Evolutionary conservation across 2,329 filamentous ascomycete genomes (phyloP).

Genomic region (Penicillium brevicompactum): DNA sequence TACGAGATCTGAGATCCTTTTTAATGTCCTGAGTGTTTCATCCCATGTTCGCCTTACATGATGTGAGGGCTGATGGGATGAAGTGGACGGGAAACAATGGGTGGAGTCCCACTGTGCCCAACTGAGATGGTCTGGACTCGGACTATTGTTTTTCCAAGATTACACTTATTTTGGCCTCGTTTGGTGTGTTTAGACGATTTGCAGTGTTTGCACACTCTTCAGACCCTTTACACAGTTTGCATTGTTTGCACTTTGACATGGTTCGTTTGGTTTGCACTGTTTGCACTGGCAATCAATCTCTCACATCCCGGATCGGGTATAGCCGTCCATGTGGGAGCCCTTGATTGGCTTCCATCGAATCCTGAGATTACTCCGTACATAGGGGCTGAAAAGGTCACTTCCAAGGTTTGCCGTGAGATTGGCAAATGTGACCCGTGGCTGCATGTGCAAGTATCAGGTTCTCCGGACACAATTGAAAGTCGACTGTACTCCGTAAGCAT

Average conservation of each 20-base stretch:
- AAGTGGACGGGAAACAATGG: background rate
- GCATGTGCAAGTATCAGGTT: background rate
- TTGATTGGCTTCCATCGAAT: background rate
- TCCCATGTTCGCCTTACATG: slow-evolving; percentile 13
- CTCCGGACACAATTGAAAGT: background rate
- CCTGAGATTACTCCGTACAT: background rate
- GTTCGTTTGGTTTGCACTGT: too few relatives aligned
- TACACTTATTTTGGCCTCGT: background rate
- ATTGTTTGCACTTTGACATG: background rate
- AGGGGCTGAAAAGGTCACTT: background rate
- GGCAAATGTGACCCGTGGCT: background rate
- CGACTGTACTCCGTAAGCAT: background rate
- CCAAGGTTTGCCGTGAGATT: background rate
- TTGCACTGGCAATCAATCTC: background rate
- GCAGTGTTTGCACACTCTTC: background rate
- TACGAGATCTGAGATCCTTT: background rate
- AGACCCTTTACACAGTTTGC: background rate
- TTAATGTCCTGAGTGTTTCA: slow-evolving; percentile 12
- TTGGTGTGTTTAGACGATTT: background rate
- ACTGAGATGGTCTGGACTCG: slow-evolving; percentile 7
- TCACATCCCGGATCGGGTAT: background rate
- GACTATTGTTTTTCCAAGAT: slow-evolving; percentile 10
- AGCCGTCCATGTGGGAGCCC: background rate
- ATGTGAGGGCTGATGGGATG: slow-evolving; percentile 1
- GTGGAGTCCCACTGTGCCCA: background rate